Evolutionary conservation across 352 stramenopile species (phyloP).

Genomic region (Globisporangium parvum): DNA sequence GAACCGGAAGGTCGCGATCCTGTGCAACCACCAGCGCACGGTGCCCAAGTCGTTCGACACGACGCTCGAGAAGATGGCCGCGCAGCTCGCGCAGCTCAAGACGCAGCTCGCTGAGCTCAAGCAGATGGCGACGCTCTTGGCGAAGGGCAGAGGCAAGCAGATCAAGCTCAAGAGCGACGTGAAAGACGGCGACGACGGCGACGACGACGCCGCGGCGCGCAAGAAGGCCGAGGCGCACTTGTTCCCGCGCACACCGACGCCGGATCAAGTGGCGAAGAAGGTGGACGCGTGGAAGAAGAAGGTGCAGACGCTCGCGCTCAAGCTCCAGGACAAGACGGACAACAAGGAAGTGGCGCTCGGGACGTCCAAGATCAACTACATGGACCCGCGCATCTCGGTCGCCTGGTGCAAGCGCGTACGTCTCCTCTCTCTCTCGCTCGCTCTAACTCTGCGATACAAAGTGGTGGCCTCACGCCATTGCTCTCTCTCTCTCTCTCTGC

Average conservation of each 20-base stretch:
- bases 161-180: constrained; percentile 88
- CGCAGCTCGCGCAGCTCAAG: constrained; percentile 90
- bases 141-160: constrained; percentile 83
- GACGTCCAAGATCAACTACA: constrained; percentile 99
- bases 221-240: constrained; percentile 95
- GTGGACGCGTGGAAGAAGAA: constrained; percentile 95
- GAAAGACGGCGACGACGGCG: constrained; percentile 20
- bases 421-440: constrained; percentile 27
- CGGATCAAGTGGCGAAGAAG: constrained; percentile 92
- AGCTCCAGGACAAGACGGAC: constrained; percentile 97
- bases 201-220: constrained; percentile 63
- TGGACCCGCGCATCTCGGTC: constrained; percentile 99
- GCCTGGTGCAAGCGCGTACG: constrained; percentile 98
- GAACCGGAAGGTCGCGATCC: constrained; percentile 99
- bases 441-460: constrained; percentile 3
- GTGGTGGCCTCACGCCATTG: constrained; percentile 2
- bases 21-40: constrained; percentile 99
- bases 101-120: constrained; percentile 95
- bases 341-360: constrained; percentile 99
- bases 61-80: constrained; percentile 93
- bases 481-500: background rate
- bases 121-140: constrained; percentile 83
- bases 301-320: constrained; percentile 85
- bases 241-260: constrained; percentile 88
- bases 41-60: constrained; percentile 96